Conservation (phyloP, 176 grass and related monocot species). For the Triticum aestivum region DNA sequence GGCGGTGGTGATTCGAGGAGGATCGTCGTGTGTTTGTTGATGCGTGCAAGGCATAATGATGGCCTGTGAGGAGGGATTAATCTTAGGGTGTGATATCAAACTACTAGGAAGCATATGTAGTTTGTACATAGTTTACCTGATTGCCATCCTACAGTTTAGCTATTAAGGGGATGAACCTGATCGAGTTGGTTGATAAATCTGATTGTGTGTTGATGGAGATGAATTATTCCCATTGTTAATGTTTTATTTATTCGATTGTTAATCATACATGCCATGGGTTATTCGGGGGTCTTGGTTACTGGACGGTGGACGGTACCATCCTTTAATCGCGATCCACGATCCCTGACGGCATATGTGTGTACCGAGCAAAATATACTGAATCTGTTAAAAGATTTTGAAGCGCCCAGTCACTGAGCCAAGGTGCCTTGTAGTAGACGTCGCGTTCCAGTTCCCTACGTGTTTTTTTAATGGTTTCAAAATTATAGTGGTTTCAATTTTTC, state of each 20-base stretch:
- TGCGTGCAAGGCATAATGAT: background rate
- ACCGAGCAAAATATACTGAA: too few species aligned
- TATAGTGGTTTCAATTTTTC: too few species aligned
- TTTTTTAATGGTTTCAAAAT: too few species aligned
- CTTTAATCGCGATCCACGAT: too few species aligned
- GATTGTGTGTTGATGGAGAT: background rate
- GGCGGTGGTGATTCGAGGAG: background rate
- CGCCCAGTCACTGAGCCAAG: too few species aligned
- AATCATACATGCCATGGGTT: background rate
- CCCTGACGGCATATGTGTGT: too few species aligned
- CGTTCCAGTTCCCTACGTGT: too few species aligned
- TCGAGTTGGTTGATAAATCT: background rate
- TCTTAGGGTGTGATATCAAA: background rate
- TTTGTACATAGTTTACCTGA: conserved; percentile 2
- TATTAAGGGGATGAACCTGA: too few species aligned
- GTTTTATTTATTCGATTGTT: background rate
- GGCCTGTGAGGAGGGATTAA: background rate
- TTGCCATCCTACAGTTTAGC: background rate
- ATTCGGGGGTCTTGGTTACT: too few species aligned
- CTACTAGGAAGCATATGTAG: background rate
- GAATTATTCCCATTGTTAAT: background rate
- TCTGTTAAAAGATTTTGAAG: too few species aligned
- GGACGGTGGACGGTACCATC: too few species aligned
- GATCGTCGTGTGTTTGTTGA: background rate
- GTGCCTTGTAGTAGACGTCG: too few species aligned